Evolutionary conservation across 768 basidiomycete species (phyloP), one percentile per base, ranked within the genome.

Genomic region (Leucocoprinus birnbaumii): DNA sequence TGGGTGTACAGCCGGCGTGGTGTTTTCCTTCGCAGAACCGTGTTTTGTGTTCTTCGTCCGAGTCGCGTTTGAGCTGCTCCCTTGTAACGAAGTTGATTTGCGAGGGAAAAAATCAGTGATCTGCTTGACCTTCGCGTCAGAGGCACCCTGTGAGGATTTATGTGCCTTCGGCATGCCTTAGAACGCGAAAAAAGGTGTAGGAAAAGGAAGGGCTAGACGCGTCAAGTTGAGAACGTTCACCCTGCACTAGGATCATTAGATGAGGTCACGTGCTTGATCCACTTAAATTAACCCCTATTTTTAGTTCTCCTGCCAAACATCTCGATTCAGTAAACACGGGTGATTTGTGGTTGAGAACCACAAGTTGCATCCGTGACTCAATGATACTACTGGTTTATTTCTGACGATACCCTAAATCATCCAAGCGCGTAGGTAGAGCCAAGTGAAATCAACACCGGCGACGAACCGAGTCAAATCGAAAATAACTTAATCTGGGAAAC

Each of bases 91-190:
- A 19, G 31, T 25, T 7, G 40, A 21, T 34, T 55, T 55, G 21
- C 47, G 16, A 22, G 54, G 27, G 48, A 55, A 55, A 35, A 55
- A 55, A n/a, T 55, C 54, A 5, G 54, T 55, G 26, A 55, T 55
- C 19, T 48, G 54, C 40, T 55, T 55, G 26, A 25, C 9, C 40
- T 44, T 55, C 31, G 48, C 27, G n/a, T 43, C 54, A 3, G 41
- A 37, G 27, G 40, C 22, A 25, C 27, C 46, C 42, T 53, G 52
- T 9, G 44, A 25, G n/a, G 54, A 24, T 43, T 55, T 55, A 24
- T 49, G 46, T 2, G 38, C 46, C 27, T 55, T 55, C 18, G 54
- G 54, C 54, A 55, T 55, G 47, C 26, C 38, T 49, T 31, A 27
- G 14, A 13, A 13, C 42, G 19, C 34, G 42, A n/a, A 14, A 45